These are phyloP conservation scores for Trichoderma koningii DNA, from an alignment of 2,329 filamentous ascomycete genomes.

Conservation along the genomic window DNA sequence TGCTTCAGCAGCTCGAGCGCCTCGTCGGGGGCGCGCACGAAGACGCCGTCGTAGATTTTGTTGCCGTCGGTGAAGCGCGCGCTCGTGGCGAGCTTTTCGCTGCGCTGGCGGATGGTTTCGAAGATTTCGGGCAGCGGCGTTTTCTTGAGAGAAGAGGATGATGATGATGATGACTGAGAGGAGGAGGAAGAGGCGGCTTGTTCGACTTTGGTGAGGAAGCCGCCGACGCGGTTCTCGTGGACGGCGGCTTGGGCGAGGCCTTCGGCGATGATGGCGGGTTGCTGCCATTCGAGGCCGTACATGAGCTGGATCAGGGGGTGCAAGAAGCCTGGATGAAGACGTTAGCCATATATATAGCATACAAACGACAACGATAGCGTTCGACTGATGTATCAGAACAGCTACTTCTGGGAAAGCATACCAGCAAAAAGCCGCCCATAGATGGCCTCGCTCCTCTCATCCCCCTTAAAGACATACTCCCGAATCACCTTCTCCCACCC, in stretches of 20 bases:
- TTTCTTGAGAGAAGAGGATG: conserved; percentile 19
- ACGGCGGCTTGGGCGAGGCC: conserved; percentile 75
- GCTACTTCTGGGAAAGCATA: too few species aligned
- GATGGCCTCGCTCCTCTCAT: conserved; percentile 67
- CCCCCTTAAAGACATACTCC: conserved; percentile 69
- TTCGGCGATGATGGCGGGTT: conserved; percentile 79
- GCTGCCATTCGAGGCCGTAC: conserved; percentile 79
- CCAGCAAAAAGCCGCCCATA: conserved; percentile 68
- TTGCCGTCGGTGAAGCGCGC: conserved; percentile 55
- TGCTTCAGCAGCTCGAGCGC: conserved; percentile 63
- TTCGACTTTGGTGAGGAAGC: conserved; percentile 59
- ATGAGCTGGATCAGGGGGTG: conserved; percentile 85
- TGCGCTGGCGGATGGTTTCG: conserved; percentile 53
- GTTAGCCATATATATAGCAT: too few species aligned
- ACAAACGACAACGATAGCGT: too few species aligned
- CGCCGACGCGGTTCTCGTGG: conserved; percentile 59
- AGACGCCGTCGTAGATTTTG: conserved; percentile 69
- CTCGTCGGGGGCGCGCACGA: conserved; percentile 63
- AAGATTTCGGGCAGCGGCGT: conserved; percentile 56
- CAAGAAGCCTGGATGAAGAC: conserved; percentile 55
- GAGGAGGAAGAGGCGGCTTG: conserved; percentile 40
- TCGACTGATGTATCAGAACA: too few species aligned
- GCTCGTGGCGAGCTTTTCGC: conserved; percentile 59
- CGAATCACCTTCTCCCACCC: conserved; percentile 62
- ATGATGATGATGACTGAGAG: neutral